These are phyloP conservation scores for Ustilago xerochloae DNA, from an alignment of 1,284 basidiomycete genomes.

Conservation along the genomic window DNA sequence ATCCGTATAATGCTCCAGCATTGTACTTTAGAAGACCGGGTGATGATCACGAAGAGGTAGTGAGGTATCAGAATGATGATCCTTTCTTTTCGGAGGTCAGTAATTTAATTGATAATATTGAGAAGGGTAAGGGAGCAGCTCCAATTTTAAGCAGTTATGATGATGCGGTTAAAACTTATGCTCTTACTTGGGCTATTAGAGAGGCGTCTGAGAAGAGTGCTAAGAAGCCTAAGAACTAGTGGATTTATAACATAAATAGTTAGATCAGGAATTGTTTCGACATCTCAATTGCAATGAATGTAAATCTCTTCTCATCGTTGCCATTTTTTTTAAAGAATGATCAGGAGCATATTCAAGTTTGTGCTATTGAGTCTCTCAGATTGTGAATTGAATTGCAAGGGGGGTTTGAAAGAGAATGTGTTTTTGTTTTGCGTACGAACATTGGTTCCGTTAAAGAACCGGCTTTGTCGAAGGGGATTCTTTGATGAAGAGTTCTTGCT, in stretches of 20 bases:
- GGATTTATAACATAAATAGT: no score
- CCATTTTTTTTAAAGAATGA: no score
- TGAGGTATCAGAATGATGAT: constrained; percentile 67
- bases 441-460: no score
- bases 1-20: constrained; percentile 67
- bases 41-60: constrained; percentile 67
- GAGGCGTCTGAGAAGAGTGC: constrained; percentile 59
- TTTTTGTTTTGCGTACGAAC: no score
- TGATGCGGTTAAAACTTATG: constrained; percentile 67
- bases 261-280: background rate
- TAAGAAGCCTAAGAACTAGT: constrained; percentile 39
- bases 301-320: no score
- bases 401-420: no score
- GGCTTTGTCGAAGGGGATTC: no score
- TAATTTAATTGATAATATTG: constrained; percentile 66
- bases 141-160: constrained; percentile 63
- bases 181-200: constrained; percentile 66
- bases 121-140: constrained; percentile 54
- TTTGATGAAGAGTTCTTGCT: no score
- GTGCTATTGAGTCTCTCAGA: no score
- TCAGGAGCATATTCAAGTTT: no score
- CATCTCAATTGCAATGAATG: no score
- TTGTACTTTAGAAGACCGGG: constrained; percentile 67
- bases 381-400: no score
- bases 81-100: constrained; percentile 68